Conservation (phyloP, 768 basidiomycete genomes). For the Neoboletus brunneissimus region DNA sequence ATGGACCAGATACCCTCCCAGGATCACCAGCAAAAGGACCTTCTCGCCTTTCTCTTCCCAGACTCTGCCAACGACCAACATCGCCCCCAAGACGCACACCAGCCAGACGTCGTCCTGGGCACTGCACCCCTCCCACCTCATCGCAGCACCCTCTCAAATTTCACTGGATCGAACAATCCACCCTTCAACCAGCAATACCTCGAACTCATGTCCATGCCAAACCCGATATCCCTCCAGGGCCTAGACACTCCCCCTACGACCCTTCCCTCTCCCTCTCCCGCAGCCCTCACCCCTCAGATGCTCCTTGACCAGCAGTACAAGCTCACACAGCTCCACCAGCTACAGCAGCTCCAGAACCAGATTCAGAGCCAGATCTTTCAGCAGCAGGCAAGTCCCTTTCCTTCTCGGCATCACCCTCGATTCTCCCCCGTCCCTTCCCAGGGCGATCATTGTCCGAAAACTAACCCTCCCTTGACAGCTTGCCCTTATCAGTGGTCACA, state of each 20-base stretch:
- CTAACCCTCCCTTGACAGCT: slow-evolving; percentile 42
- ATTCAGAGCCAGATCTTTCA: slow-evolving; percentile 88
- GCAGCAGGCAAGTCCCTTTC: slow-evolving; percentile 63
- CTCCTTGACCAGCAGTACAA: slow-evolving; percentile 77
- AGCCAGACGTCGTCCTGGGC: slow-evolving; percentile 10
- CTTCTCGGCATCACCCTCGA: neutral
- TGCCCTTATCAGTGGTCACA: slow-evolving; percentile 58
- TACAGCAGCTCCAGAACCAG: slow-evolving; percentile 77
- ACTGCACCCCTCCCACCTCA: slow-evolving; percentile 1
- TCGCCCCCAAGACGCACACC: slow-evolving; percentile 24
- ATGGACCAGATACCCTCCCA: slow-evolving; percentile 28
- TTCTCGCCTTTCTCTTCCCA: slow-evolving; percentile 35
- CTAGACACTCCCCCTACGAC: slow-evolving; percentile 37
- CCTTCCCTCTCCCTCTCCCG: slow-evolving; percentile 13
- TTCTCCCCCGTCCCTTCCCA: neutral
- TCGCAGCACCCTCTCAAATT: slow-evolving; percentile 10
- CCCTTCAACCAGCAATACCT: slow-evolving; percentile 37
- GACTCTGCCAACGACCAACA: slow-evolving; percentile 27
- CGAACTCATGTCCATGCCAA: slow-evolving; percentile 44
- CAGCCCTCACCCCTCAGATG: slow-evolving; percentile 43
- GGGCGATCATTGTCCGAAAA: slow-evolving; percentile 8
- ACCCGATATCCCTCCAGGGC: slow-evolving; percentile 50
- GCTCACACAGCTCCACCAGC: slow-evolving; percentile 70
- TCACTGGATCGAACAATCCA: slow-evolving; percentile 8
- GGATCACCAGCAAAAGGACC: slow-evolving; percentile 36